Base-by-base conservation (phyloP, 257 asterid species). In the Ligustrum vulgare region DNA sequence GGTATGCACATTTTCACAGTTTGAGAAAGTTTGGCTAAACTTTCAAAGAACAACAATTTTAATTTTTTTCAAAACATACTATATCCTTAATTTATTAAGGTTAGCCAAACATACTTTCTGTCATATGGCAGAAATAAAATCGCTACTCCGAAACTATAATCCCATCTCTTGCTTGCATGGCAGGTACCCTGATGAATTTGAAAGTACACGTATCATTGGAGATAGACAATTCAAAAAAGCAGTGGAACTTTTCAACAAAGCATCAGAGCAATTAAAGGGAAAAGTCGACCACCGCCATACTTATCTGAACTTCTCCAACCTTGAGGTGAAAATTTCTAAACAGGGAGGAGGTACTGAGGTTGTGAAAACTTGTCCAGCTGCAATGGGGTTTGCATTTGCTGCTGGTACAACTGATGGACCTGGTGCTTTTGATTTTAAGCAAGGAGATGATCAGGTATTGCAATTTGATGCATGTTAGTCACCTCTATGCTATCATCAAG, bases 321-420 rank as follows among this genome's bases (percentile, higher is more conserved):
- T 91, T 69, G 84, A 86, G 80, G 97, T 95, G 72, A 84, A 91
- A 72, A 86, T 91, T 65, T 76, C 91, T 11, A 85, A 83, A 74
- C 86, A 81, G 72, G 93, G 87, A 31, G 94, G 91, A 71, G 85
- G 86, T 79, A 76, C 78, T 63, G 79, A 88, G 69, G 88, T 75
- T 60, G 92, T 86, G 16, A 91, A 86, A 81, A 95, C 99, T 35
- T 95, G 99, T 83, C 97, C 99, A 51, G 98, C 99, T 28, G 96
- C 99, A 31, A 87, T 95, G 99, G 99, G 99, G 18, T 95, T 95
- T 84, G 97, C 91, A 51, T 95, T 95, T 87, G 99, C 99, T 76
- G 99, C 99, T 64, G 99, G 99, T 78, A 95, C 99, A 75, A 95
- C 99, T 37, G 99, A 95, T 82, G 99, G 99, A 66, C 99, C 99